These are phyloP conservation scores for Picochlorum sp. DNA, from an alignment of 139 green algal species.

Conservation along the genomic window DNA sequence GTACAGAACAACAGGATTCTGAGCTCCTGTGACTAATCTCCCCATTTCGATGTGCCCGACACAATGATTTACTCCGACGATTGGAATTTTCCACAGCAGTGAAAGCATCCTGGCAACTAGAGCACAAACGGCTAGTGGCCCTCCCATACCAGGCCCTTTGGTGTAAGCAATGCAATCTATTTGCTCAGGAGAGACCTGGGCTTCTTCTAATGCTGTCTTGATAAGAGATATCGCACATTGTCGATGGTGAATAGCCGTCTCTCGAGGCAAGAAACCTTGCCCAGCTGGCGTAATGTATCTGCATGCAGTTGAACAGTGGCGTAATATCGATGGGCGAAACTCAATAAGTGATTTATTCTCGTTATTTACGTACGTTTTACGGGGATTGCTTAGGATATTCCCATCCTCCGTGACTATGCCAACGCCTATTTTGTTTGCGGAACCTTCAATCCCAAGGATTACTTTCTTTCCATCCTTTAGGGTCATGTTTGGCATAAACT, in stretches of 20 bases:
- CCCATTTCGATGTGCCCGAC: slow-evolving; percentile 92
- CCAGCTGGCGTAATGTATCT: slow-evolving; percentile 74
- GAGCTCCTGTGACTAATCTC: slow-evolving; percentile 62
- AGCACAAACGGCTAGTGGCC: slow-evolving; percentile 60
- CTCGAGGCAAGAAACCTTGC: slow-evolving; percentile 70
- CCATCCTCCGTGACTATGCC: slow-evolving; percentile 70
- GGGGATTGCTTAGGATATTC: slow-evolving; percentile 64
- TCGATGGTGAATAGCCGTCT: slow-evolving; percentile 81
- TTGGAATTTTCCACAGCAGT: slow-evolving; percentile 56
- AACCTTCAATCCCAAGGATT: slow-evolving; percentile 72
- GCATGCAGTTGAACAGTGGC: slow-evolving; percentile 1
- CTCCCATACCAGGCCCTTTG: slow-evolving; percentile 87
- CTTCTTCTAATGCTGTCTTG: slow-evolving; percentile 50
- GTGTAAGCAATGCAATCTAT: slow-evolving; percentile 71
- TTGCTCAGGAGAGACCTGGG: slow-evolving; percentile 32
- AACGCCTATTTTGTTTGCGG: slow-evolving; percentile 84
- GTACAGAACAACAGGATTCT: slow-evolving; percentile 85
- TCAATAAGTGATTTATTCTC: not conserved
- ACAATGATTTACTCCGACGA: slow-evolving; percentile 85
- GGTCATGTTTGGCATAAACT: not conserved
- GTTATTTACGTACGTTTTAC: slow-evolving; percentile 53
- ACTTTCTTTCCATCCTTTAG: slow-evolving; percentile 7
- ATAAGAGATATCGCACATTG: slow-evolving; percentile 42
- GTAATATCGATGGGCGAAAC: not conserved
- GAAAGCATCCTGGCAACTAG: slow-evolving; percentile 72